Base-by-base conservation (phyloP, 208 protist genomes). In the Leishmania tropica region DNA sequence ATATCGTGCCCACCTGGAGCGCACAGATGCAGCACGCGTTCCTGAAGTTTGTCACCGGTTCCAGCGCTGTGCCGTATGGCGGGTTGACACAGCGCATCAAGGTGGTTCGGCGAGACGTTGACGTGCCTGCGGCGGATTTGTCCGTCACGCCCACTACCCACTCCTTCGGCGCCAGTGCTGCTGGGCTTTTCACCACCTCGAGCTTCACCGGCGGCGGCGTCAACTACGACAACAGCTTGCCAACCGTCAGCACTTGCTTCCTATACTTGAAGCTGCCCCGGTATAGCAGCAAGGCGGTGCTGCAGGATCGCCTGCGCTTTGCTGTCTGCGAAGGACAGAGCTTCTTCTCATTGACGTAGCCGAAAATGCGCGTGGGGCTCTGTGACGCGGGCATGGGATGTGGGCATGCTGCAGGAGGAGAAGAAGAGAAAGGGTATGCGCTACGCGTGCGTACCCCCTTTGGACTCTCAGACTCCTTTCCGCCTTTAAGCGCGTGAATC, bases 181-280 rank as follows among this genome's bases (percentile, higher is more conserved):
- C 47, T 21, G 40, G 53, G 15, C 74, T 65, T 5, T 37, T 17
- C 24, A 58, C 58, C 1, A 81, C 28, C 65, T 70, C 79, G 24
- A 81, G 68, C 78, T 83, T 83, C 31, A 42, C 24, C 7, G n/a
- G 47, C 17, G 77, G 67, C 72, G 67, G 64, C n/a, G 58, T 56
- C 35, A 77, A 56, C n/a, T 40, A 73, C n/a, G 81, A 83, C 60
- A 76, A 48, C 28, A 76, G 70, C 15, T 85, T 99, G 74, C 99
- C 99, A 5, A 96, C 94, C 0, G 96, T 98, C 7, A 99, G 99
- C 83, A 99, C 99, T 13, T 99, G 99, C 85, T 99, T 97, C 51
- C 80, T 96, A 62, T 98, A 99, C 79, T 84, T 99, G 3, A 99
- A 99, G 70, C 84, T 99, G 37, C 99, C 99, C 2, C 88, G 83